Conservation (phyloP, 2,329 filamentous ascomycete species). For the Botrytis pseudocinerea region DNA sequence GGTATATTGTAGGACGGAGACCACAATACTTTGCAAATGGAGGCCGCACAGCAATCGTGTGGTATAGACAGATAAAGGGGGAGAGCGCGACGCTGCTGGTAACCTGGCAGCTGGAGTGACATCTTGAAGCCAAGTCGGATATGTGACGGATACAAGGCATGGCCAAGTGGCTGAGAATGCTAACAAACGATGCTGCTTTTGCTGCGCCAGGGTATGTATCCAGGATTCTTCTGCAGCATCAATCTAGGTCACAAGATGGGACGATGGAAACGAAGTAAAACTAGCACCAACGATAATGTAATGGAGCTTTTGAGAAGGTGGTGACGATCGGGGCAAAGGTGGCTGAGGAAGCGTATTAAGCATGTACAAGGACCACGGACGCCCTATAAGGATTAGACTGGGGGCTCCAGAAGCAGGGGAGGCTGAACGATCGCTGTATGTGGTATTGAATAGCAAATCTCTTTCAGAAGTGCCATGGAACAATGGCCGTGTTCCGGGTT, state of each 20-base stretch:
- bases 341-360: slow-evolving; percentile 4
- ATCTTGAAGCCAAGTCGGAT: slow-evolving; percentile 14
- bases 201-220: neutral
- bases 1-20: neutral
- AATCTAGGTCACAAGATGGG: neutral
- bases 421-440: neutral
- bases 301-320: neutral
- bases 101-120: neutral
- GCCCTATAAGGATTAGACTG: slow-evolving; percentile 20
- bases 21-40: neutral
- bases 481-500: slow-evolving; percentile 19
- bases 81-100: neutral
- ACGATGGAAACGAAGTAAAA: neutral
- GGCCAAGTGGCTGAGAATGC: slow-evolving; percentile 4
- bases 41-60: neutral
- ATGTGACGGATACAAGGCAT: neutral
- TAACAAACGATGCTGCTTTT: neutral
- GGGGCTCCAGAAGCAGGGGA: neutral
- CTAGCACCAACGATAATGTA: neutral
- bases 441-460: slow-evolving; percentile 2
- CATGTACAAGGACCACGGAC: slow-evolving; percentile 1
- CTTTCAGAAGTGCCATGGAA: slow-evolving; percentile 9
- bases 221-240: neutral
- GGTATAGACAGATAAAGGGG: neutral
- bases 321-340: slow-evolving; percentile 5